Evolutionary conservation across 805 yeast genomes (phyloP), one percentile per base, ranked within the genome.

Genomic region (Ogataea kodamae): DNA sequence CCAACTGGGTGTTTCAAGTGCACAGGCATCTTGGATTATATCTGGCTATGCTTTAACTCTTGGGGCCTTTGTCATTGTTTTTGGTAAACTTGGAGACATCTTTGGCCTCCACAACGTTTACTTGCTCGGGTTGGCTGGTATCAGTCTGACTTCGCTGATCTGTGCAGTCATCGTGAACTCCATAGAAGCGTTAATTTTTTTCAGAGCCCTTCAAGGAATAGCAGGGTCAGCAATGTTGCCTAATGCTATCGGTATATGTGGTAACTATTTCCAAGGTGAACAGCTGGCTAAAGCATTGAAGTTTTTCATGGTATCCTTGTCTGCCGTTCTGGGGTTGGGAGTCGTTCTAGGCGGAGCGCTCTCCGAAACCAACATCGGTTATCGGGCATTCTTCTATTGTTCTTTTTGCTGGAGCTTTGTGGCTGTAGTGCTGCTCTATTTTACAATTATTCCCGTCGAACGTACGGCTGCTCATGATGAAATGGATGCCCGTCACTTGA

Each of bases 201-300:
- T 70, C 33, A 53, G 74, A 43, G 71, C 72, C 1, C 30, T 70
- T 1, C 74, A 68, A 43, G 74, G 74, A 9, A 45, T 67, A 6
- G 57, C 64, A 12, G 74, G 65, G 2, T 61, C 73, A 1, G 56
- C 63, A 5, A 37, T 64, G 7, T 49, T 70, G 11, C 74, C 74
- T 2, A 40, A 46, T 22, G 39, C 43, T 3, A 30, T 42, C 32
- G 49, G 49, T 1, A 13, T 55, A 5, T 40, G 48, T 5, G 56
- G 48, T 2, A 43, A 45, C 27, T 52, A 52, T 29, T 55, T 44
- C 30, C 30, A 32, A 9, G 54, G 52, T 7, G 19, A 34, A 3
- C 20, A 37, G 9, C 25, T 52, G 18, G 25, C 18, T 5, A 9
- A 6, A 5, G 51, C 55, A 6, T 37, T 50, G 26, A 27, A 25